Conservation (phyloP, 441 rosid genomes). For the Jatropha podagrica region DNA sequence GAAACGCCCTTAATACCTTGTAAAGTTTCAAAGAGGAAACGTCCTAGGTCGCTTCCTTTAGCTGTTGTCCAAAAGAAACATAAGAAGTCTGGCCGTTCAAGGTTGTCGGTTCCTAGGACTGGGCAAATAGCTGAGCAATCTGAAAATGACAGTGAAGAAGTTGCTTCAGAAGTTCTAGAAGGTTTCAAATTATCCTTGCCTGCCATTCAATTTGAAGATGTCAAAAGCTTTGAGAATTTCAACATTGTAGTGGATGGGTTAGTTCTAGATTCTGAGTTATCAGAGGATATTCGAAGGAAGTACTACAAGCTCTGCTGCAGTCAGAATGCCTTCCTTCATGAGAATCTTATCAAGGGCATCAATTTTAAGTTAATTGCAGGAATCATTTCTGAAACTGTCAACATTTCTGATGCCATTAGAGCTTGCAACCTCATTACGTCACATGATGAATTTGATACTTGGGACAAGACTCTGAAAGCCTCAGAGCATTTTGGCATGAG, state of each 20-base stretch:
- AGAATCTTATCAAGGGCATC: slow-evolving; percentile 46
- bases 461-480: slow-evolving; percentile 65
- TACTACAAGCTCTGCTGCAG: slow-evolving; percentile 61
- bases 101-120: slow-evolving; percentile 28
- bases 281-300: slow-evolving; percentile 47
- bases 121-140: slow-evolving; percentile 47
- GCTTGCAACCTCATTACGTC: slow-evolving; percentile 48
- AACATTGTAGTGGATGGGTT: slow-evolving; percentile 49
- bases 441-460: slow-evolving; percentile 44
- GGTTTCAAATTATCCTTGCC: slow-evolving; percentile 48
- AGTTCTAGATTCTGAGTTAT: slow-evolving; percentile 49
- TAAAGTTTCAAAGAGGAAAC: slow-evolving; percentile 41
- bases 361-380: slow-evolving; percentile 52
- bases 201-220: slow-evolving; percentile 42
- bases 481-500: slow-evolving; percentile 66
- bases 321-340: slow-evolving; percentile 60
- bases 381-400: slow-evolving; percentile 54
- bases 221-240: slow-evolving; percentile 46
- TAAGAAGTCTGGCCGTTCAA: slow-evolving; percentile 32
- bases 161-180: slow-evolving; percentile 66
- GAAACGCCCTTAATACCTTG: slow-evolving; percentile 23
- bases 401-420: slow-evolving; percentile 55
- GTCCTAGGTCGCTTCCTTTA: slow-evolving; percentile 47
- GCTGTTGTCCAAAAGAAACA: slow-evolving; percentile 46
- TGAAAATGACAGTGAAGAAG: slow-evolving; percentile 66